Base-by-base conservation (phyloP, 257 asterid species). In the Capsicum baccatum region DNA sequence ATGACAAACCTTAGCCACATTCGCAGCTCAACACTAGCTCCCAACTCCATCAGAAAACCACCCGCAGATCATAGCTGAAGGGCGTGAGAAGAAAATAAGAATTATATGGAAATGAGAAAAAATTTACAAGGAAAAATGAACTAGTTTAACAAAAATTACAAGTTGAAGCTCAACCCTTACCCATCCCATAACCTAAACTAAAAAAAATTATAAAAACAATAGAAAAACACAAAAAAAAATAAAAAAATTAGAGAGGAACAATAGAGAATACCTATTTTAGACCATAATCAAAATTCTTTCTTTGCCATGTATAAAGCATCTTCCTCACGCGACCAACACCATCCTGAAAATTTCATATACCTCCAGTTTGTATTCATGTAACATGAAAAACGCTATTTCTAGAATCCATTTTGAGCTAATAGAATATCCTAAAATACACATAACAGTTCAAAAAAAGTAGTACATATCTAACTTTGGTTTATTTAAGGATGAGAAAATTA, bases 291-390 rank as follows among this genome's bases (percentile, higher is more conserved):
- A 97, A 97, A 91, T 97, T 97, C 94, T 89, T 97, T 83, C 99
- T 97, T 81, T 95, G 98, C 59, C 99, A 91, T 21, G 99, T 92
- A 85, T 92, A 97, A 76, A 97, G 92, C 99, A 97, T 97, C 89
- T 95, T 97, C 83, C 99, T 99, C 80, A 97, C 95, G 83, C 99
- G 92, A 33, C 99, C 99, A 88, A 97, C 97, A 15, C 99, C 99
- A 87, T 97, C 99, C 99, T 97, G 82, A 67, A 88, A 84, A 78
- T 79, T 63, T 48, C 57, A 48, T 84, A 89, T 60, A 44, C 74
- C 35, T 15, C 83, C 68, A 83, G 39, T 81, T 81, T 67, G 83
- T 26, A 80, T 19, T 26, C 69, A 62, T 58, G 59, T 39, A 68
- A 14, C 58, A 58, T 68, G 39, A 68, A 59, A 57, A 48, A 54